Conservation (phyloP, 2,329 filamentous ascomycete genomes). For the Phialemoniopsis sp. region DNA sequence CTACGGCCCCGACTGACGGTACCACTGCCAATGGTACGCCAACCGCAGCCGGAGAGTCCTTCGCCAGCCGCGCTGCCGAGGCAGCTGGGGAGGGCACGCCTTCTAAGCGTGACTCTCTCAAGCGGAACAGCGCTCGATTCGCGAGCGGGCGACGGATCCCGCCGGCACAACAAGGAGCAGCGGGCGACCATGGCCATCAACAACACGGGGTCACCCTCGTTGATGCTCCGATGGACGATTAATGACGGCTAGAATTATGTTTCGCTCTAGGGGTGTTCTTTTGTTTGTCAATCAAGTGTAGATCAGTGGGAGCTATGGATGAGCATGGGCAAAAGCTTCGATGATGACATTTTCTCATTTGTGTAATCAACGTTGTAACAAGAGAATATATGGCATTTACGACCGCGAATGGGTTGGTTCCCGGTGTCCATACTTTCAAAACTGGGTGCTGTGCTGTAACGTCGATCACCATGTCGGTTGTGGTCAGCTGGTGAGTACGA, state of each 20-base stretch:
- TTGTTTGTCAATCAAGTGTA: too few relatives aligned
- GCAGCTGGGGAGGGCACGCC: slow-evolving; percentile 21
- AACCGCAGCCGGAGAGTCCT: slow-evolving; percentile 11
- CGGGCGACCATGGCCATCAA: slow-evolving; percentile 18
- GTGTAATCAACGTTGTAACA: too few relatives aligned
- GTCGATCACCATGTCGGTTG: too few relatives aligned
- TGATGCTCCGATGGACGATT: slow-evolving; percentile 78
- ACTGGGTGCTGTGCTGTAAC: too few relatives aligned
- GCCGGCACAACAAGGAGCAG: slow-evolving; percentile 22
- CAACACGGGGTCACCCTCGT: slow-evolving; percentile 60
- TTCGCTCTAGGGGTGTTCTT: too few relatives aligned
- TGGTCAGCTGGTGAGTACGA: too few relatives aligned
- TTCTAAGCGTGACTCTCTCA: slow-evolving; percentile 63
- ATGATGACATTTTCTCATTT: too few relatives aligned
- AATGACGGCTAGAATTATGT: slow-evolving; percentile 11
- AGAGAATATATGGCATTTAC: too few relatives aligned
- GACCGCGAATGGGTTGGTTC: too few relatives aligned
- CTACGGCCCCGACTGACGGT: slow-evolving; percentile 36
- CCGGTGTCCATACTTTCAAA: too few relatives aligned
- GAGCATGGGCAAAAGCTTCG: too few relatives aligned
- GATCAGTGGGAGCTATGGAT: too few relatives aligned
- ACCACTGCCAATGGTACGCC: slow-evolving; percentile 19
- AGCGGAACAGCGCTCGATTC: slow-evolving; percentile 47
- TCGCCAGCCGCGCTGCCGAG: slow-evolving; percentile 16
- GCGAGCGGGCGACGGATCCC: slow-evolving; percentile 46